These are phyloP conservation scores for Talaromyces trachyspermus DNA, from an alignment of 495 filamentous ascomycete genomes.

Conservation along the genomic window DNA sequence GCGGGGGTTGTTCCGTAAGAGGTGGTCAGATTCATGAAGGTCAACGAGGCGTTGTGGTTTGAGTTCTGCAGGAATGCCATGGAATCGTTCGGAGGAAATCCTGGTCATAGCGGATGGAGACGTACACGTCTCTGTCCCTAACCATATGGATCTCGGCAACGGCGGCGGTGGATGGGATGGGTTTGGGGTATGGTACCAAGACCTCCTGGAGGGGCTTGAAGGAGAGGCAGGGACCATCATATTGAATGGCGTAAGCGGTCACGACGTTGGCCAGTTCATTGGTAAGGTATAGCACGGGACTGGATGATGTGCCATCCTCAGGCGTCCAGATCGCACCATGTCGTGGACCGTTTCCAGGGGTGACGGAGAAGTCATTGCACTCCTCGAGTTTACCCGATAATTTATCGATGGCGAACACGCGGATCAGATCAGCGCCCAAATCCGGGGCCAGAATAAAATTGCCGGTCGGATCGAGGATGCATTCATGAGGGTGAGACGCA, in stretches of 20 bases:
- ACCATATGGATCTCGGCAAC: conserved; percentile 28
- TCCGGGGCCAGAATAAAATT: conserved; percentile 55
- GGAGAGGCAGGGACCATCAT: too few relatives aligned
- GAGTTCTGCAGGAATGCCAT: conserved; percentile 20
- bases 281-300: conserved; percentile 60
- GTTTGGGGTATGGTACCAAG: conserved; percentile 25
- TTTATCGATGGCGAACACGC: conserved; percentile 44
- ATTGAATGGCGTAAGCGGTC: conserved; percentile 50
- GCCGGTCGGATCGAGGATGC: conserved; percentile 53
- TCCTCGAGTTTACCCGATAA: neutral
- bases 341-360: conserved; percentile 51
- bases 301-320: neutral
- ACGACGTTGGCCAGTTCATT: conserved; percentile 56
- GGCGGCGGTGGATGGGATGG: conserved; percentile 27
- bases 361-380: neutral
- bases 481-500: conserved; percentile 54
- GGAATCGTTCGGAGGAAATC: conserved; percentile 26
- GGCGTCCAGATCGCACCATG: conserved; percentile 48
- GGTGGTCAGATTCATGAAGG: conserved; percentile 41
- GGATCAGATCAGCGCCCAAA: conserved; percentile 55
- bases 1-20: conserved; percentile 55
- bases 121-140: conserved; percentile 21
- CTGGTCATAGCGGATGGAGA: conserved; percentile 37
- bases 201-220: too few relatives aligned
- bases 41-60: conserved; percentile 42